These are phyloP conservation scores for Cladosporium sp. DNA, from an alignment of 2,329 filamentous ascomycete species.

Conservation along the genomic window DNA sequence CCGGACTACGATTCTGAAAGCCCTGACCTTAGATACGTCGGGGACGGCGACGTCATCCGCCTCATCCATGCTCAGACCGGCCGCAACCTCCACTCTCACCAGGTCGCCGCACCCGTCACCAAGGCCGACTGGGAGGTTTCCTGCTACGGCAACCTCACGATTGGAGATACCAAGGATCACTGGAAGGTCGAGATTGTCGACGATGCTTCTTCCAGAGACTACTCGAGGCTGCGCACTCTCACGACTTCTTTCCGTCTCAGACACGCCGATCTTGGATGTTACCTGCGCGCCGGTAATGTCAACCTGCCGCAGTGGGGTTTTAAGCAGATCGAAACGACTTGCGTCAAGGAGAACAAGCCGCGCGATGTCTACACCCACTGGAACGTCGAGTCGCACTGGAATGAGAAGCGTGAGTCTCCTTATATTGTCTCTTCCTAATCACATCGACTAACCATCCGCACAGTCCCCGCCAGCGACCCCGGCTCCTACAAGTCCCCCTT, in stretches of 20 bases:
- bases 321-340: constrained; percentile 98
- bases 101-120: constrained; percentile 80
- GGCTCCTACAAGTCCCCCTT: constrained; percentile 95
- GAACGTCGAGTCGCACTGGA: constrained; percentile 95
- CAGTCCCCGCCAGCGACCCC: constrained; percentile 83
- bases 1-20: constrained; percentile 69
- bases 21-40: constrained; percentile 67
- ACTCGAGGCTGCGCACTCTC: constrained; percentile 80
- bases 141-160: constrained; percentile 88
- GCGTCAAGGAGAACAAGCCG: constrained; percentile 87
- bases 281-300: constrained; percentile 89
- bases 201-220: constrained; percentile 82
- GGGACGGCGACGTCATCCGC: constrained; percentile 73
- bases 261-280: constrained; percentile 80
- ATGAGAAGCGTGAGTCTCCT: constrained; percentile 74
- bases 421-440: not conserved
- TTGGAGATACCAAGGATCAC: constrained; percentile 97
- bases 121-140: constrained; percentile 93
- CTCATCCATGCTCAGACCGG: constrained; percentile 93
- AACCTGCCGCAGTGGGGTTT: constrained; percentile 99
- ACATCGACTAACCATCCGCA: not conserved
- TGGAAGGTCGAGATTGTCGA: constrained; percentile 90
- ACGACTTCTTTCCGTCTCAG: constrained; percentile 89
- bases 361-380: constrained; percentile 95
- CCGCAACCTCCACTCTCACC: constrained; percentile 93